Evolutionary conservation across 1,284 basidiomycete species (phyloP).

Genomic region (Apiotrichum siamense): DNA sequence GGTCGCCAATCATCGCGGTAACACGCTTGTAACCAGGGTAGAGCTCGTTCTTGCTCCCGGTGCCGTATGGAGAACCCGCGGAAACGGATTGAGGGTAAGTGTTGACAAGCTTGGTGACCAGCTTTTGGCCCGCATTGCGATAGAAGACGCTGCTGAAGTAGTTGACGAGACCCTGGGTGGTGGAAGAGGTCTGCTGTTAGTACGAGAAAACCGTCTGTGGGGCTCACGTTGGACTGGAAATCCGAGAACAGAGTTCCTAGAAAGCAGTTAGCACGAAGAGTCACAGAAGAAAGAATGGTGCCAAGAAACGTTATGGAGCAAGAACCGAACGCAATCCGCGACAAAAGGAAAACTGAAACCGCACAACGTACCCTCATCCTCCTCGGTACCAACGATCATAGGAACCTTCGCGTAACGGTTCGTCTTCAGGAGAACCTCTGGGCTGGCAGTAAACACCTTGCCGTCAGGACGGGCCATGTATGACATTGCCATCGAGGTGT

Average conservation of each 20-base stretch:
- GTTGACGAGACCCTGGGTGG: constrained; percentile 9
- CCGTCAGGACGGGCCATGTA: constrained; percentile 56
- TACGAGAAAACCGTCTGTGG: constrained; percentile 26
- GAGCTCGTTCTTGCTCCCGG: constrained; percentile 13
- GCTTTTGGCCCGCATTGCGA: constrained; percentile 6
- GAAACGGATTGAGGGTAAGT: constrained; percentile 24
- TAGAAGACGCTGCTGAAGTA: constrained; percentile 27
- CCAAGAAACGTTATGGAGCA: too few species aligned
- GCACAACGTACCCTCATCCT: constrained; percentile 20
- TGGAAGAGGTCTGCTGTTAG: constrained; percentile 22
- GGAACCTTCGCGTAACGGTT: constrained; percentile 13
- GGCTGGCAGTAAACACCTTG: constrained; percentile 50
- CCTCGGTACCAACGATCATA: constrained; percentile 23
- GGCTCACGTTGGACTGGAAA: constrained; percentile 28
- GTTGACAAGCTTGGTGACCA: constrained; percentile 20
- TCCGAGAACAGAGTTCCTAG: constrained; percentile 16
- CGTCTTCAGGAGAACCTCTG: constrained; percentile 21
- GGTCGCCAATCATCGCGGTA: constrained; percentile 12
- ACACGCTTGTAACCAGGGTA: constrained; percentile 20
- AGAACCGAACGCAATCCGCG: too few species aligned
- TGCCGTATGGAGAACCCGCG: constrained; percentile 20
- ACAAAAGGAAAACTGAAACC: too few species aligned
- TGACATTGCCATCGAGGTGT: constrained; percentile 27
- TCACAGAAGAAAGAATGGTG: too few species aligned
- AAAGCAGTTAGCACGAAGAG: too few species aligned